These are phyloP conservation scores for Diaporthe citriasiana DNA, from an alignment of 2,329 filamentous ascomycete genomes.

Conservation along the genomic window DNA sequence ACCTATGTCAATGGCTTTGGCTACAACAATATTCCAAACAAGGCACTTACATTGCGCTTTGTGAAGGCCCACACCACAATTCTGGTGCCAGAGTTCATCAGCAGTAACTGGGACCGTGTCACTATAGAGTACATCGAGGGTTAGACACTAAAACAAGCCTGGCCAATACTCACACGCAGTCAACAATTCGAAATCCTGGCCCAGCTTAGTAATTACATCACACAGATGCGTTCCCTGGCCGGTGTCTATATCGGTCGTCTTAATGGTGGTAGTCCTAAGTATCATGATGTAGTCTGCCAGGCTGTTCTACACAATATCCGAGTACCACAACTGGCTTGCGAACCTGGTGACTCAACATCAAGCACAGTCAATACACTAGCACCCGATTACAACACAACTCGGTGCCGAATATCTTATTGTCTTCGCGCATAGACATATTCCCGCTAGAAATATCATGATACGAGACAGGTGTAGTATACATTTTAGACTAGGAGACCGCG, in stretches of 20 bases:
- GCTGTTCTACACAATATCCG: not conserved
- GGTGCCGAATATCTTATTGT: slow-evolving; percentile 42
- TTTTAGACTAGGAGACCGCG: slow-evolving; percentile 34
- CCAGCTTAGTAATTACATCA: not conserved
- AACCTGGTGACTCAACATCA: not conserved
- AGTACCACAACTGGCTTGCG: slow-evolving; percentile 4
- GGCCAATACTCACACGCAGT: not conserved
- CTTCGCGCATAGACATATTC: slow-evolving; percentile 24
- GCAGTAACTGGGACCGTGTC: slow-evolving; percentile 9
- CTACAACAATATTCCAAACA: not conserved
- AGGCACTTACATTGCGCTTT: slow-evolving; percentile 15
- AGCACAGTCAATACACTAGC: not conserved
- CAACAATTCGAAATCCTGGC: not conserved
- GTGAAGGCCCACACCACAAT: slow-evolving; percentile 13
- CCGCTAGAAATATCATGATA: slow-evolving; percentile 29
- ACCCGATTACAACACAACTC: slow-evolving; percentile 7
- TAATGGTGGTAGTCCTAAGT: not conserved
- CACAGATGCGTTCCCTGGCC: not conserved
- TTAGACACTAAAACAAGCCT: not conserved
- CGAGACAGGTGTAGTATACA: slow-evolving; percentile 25
- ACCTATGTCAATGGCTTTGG: not conserved
- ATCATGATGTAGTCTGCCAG: not conserved
- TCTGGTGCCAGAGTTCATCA: slow-evolving; percentile 8
- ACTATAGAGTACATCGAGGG: slow-evolving; percentile 12
- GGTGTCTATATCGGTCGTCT: not conserved